Evolutionary conservation across 148 eudicot species (phyloP).

Genomic region (Arctostaphylos glauca): DNA sequence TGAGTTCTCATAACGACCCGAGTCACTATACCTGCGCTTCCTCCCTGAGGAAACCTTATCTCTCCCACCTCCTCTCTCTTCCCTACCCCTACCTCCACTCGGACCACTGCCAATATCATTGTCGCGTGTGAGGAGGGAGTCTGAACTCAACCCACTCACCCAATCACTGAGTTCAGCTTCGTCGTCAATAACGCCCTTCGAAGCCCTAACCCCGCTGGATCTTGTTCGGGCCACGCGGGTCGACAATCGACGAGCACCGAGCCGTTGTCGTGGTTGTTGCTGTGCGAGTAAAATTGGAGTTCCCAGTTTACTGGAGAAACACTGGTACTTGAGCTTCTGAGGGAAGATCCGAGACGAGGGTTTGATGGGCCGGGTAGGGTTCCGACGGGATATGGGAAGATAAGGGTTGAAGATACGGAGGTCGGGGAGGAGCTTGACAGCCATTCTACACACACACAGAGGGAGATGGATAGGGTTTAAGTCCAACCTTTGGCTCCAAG

Average conservation of each 20-base stretch:
- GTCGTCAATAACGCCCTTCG: slow-evolving; percentile 74
- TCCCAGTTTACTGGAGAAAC: slow-evolving; percentile 24
- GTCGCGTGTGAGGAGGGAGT: slow-evolving; percentile 41
- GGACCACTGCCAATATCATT: slow-evolving; percentile 14
- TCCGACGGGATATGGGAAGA: slow-evolving; percentile 32
- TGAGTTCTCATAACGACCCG: slow-evolving; percentile 9
- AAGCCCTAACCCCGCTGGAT: slow-evolving; percentile 29
- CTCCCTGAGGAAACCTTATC: slow-evolving; percentile 19
- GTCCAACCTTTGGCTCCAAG: neutral
- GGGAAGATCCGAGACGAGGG: slow-evolving; percentile 43
- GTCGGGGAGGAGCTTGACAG: slow-evolving; percentile 38
- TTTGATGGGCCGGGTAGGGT: slow-evolving; percentile 26
- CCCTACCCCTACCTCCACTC: slow-evolving; percentile 20
- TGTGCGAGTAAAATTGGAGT: slow-evolving; percentile 19
- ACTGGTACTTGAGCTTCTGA: slow-evolving; percentile 46
- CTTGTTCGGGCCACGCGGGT: slow-evolving; percentile 30
- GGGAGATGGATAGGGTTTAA: neutral
- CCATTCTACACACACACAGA: slow-evolving; percentile 25
- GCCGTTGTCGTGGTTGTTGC: neutral
- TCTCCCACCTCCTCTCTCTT: slow-evolving; percentile 14
- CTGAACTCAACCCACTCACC: slow-evolving; percentile 69
- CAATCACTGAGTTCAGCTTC: slow-evolving; percentile 75
- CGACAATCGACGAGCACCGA: slow-evolving; percentile 32
- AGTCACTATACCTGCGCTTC: slow-evolving; percentile 40
- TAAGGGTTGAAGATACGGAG: slow-evolving; percentile 39